phyloP scores from a whole-genome alignment of 1,284 basidiomycete genomes.

The Laetiporus sulphureus region DNA sequence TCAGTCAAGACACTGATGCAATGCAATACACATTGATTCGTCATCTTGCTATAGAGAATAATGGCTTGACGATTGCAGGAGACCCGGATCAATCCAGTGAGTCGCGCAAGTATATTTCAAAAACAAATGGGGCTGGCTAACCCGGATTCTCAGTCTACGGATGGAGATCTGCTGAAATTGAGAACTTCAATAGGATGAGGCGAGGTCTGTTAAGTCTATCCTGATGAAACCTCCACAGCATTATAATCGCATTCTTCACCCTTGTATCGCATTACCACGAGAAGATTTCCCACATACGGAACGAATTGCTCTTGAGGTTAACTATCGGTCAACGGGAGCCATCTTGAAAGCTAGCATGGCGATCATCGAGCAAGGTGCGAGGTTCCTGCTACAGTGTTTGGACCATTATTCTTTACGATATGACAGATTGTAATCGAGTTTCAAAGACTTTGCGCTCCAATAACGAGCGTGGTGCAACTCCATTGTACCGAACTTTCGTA shows the following conservation, averaged over 20 bases:
- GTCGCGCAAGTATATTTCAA: no score
- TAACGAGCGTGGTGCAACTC: constrained; percentile 59
- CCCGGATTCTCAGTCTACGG: constrained; percentile 86
- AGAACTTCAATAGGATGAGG: constrained; percentile 75
- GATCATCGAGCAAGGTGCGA: constrained; percentile 78
- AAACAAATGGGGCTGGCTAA: no score
- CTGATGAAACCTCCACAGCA: no score
- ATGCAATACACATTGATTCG: constrained; percentile 84
- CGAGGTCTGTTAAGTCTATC: constrained; percentile 46
- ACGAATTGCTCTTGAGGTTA: constrained; percentile 79
- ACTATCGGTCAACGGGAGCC: constrained; percentile 80
- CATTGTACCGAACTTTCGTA: constrained; percentile 41
- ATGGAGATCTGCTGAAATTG: constrained; percentile 83
- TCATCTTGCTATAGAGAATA: constrained; percentile 49
- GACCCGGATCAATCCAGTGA: constrained; percentile 89
- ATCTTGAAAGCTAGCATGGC: constrained; percentile 75
- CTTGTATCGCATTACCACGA: no score
- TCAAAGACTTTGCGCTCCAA: constrained; percentile 72
- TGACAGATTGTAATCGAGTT: constrained; percentile 67
- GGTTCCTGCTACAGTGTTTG: no score
- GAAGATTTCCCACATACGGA: constrained; percentile 61
- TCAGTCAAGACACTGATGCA: constrained; percentile 87
- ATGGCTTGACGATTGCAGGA: constrained; percentile 79
- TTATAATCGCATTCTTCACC: no score
- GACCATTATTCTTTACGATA: neutral